Conservation (phyloP, 2,329 filamentous ascomycete species). For the Cordyceps javanica region DNA sequence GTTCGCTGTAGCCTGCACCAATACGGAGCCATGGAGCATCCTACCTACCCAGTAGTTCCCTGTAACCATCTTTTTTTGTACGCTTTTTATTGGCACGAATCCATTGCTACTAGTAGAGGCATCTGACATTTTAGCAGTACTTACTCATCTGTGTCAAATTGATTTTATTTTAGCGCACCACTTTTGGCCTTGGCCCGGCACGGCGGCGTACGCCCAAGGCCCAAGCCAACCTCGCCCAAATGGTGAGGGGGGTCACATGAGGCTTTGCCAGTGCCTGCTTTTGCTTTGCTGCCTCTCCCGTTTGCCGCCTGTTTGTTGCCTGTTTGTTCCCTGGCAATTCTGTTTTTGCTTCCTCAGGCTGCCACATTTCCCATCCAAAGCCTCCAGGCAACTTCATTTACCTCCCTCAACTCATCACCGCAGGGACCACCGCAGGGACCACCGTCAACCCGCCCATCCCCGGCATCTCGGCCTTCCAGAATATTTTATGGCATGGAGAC, state of each 20-base stretch:
- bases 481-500: not conserved
- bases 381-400: not conserved
- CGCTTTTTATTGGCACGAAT: too few relatives aligned
- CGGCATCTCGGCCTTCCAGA: conserved; percentile 3
- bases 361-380: not conserved
- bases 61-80: too few relatives aligned
- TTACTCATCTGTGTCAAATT: too few relatives aligned
- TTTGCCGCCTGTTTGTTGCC: not conserved
- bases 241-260: not conserved
- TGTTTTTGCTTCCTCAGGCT: not conserved
- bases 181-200: not conserved
- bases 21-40: too few relatives aligned
- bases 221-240: not conserved
- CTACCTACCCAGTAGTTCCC: too few relatives aligned
- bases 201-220: not conserved
- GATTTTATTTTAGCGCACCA: not conserved
- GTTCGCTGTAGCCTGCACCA: not conserved
- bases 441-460: not conserved
- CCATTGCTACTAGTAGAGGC: too few relatives aligned
- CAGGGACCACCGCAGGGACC: conserved; percentile 1
- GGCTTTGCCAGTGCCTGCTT: too few relatives aligned
- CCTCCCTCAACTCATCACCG: not conserved
- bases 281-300: too few relatives aligned
- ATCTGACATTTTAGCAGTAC: not conserved
- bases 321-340: not conserved